Conservation (phyloP, 2,329 filamentous ascomycete species). For the Phaeosphaeriaceae sp. region DNA sequence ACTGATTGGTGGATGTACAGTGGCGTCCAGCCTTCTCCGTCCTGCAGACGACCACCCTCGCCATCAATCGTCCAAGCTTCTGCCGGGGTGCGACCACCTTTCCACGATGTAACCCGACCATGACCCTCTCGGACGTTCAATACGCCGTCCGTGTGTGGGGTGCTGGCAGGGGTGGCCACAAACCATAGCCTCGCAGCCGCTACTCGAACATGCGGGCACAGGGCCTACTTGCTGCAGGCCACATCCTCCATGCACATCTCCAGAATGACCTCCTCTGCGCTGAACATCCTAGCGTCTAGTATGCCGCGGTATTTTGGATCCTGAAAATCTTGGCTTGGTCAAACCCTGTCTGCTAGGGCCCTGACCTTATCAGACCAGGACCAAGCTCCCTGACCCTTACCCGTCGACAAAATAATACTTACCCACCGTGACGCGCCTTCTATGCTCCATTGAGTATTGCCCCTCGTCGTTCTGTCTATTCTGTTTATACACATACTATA, state of each 20-base stretch:
- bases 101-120: slow-evolving; percentile 49
- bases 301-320: slow-evolving; percentile 44
- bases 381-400: slow-evolving; percentile 42
- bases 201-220: slow-evolving; percentile 45
- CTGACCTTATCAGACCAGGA: slow-evolving; percentile 49
- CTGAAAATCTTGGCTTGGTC: slow-evolving; percentile 39
- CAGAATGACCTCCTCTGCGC: slow-evolving; percentile 38
- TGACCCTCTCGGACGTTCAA: slow-evolving; percentile 35
- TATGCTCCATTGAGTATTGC: slow-evolving; percentile 48
- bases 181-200: slow-evolving; percentile 42
- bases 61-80: slow-evolving; percentile 34
- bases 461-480: slow-evolving; percentile 46
- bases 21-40: slow-evolving; percentile 46
- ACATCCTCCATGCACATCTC: slow-evolving; percentile 40
- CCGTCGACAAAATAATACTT: slow-evolving; percentile 49
- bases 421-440: slow-evolving; percentile 48
- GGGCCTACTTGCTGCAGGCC: slow-evolving; percentile 40
- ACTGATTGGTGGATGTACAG: slow-evolving; percentile 36
- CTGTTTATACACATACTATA: slow-evolving; percentile 42
- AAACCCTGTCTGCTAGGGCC: slow-evolving; percentile 34
- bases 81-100: slow-evolving; percentile 30
- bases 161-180: slow-evolving; percentile 44
- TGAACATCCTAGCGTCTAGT: slow-evolving; percentile 41
- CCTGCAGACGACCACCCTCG: slow-evolving; percentile 40
- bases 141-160: slow-evolving; percentile 47